Base-by-base conservation (phyloP, 208 protist genomes). In the Trypanosoma avium region DNA sequence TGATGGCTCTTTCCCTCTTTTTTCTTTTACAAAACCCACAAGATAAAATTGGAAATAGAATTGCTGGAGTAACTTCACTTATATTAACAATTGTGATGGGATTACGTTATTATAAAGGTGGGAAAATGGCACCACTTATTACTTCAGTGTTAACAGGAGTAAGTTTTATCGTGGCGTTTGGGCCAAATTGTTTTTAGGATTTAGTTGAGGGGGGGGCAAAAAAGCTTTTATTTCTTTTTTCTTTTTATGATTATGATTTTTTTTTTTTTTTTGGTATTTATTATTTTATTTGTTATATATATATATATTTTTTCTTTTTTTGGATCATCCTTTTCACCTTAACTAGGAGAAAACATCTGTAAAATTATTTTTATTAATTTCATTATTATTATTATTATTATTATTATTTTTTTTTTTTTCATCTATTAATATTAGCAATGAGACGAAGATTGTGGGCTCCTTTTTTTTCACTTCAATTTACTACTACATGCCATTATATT, bases 81-180 rank as follows among this genome's bases (percentile, higher is more conserved):
- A 12, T 58, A 29, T 36, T 70, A 24, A 27, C 55, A 26, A 3
- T 5, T 22, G 47, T 47, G 0, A 70, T 70, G 65, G 40, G 35
- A 19, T 15, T 9, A 7, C 53, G 65, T 8, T 70, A 70, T 46
- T 3, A 32, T 1, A 70, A 63, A 45, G 12, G 24, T 8, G 17
- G 29, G 15, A 63, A 56, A 15, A 27, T 24, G 0, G 27, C 26
- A 13, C 56, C 65, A 15, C 56, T 70, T 45, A 38, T 63, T 17
- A 35, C 63, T n/a, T 33, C 56, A 21, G 7, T 35, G 7, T 15
- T 63, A 35, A 32, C 43, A 19, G 53, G 21, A 4, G 1, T 70
- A 0, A 32, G 55, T 30, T 63, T 70, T 49, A 1, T 58, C 35
- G 33, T 67, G 7, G 7, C n/a, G 13, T 66, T 58, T 57, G 46